A percentile compares a stretch with the other conserved stretches of the same genome.
Evolutionary conservation across 1,139 yeast species (phyloP).

Genomic region (Kodamaea sp.): DNA sequence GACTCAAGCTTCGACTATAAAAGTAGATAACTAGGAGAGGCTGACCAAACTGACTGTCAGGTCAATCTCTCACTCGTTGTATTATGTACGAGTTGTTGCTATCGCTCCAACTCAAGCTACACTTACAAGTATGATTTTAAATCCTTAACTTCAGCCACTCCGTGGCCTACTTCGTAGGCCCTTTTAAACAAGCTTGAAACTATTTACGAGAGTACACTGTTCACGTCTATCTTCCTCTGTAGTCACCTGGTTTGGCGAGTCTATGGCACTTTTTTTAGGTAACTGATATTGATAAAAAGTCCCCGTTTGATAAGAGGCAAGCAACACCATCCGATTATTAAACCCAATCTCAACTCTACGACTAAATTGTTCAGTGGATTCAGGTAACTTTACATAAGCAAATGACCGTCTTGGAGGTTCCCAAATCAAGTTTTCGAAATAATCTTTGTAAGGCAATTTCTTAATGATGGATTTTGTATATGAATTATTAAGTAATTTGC

Average conservation of each 20-base stretch:
- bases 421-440: slow-evolving; percentile 42
- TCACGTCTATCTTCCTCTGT: slow-evolving; percentile 24
- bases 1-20: too few relatives aligned
- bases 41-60: too few relatives aligned
- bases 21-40: too few relatives aligned
- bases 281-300: slow-evolving; percentile 39
- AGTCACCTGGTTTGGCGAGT: neutral
- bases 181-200: slow-evolving; percentile 5
- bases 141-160: too few relatives aligned
- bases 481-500: slow-evolving; percentile 27
- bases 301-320: slow-evolving; percentile 42
- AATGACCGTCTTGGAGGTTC: slow-evolving; percentile 46
- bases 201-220: slow-evolving; percentile 30
- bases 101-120: too few relatives aligned
- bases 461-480: slow-evolving; percentile 40
- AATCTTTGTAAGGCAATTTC: slow-evolving; percentile 41
- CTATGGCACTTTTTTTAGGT: slow-evolving; percentile 17
- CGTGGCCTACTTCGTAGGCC: too few relatives aligned
- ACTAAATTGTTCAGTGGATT: slow-evolving; percentile 9
- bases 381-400: slow-evolving; percentile 39
- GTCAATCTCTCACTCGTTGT: too few relatives aligned
- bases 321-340: slow-evolving; percentile 28
- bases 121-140: too few relatives aligned
- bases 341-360: slow-evolving; percentile 42
- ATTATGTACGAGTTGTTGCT: too few relatives aligned